Evolutionary conservation across 768 basidiomycete genomes (phyloP), one percentile per base, ranked within the genome.

Genomic region (Russula olivacea): DNA sequence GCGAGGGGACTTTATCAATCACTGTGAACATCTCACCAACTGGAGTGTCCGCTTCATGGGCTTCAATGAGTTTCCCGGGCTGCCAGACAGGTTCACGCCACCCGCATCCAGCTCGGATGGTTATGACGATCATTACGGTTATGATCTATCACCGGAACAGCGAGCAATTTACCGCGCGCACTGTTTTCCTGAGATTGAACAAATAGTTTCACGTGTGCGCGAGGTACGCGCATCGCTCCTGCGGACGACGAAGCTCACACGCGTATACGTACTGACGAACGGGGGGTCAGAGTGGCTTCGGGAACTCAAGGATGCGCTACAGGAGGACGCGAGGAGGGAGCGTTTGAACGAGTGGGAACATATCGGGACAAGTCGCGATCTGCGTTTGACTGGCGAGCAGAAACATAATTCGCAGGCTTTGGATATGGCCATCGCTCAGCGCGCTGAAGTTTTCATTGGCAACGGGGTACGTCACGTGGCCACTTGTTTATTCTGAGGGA

Each of bases 261-360:
- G 71, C 7, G 58, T 83, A 12, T 83, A 81, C 61, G 71, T 82
- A 63, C 74, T 81, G 71, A 77, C 82, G 58, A 81, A 83, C 59
- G 81, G 73, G 10, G 66, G 70, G 17, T 58, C 65, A 12, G 68
- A 68, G 19, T 83, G 79, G 79, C 70, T 81, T 9, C 51, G 63
- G 12, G 69, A 74, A 34, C 74, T 83, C 34, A 76, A 74, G 59
- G 34, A 12, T 2, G 74, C 74, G 19, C 59, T 83, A 60, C 40
- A 40, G 38, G 40, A 36, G 51, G 64, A 53, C 34, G 64, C 64
- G 21, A 25, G 19, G 43, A 43, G 32, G 28, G 41, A 32, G 23
- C 55, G 23, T 61, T 3, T 60, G n/a, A 61, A 72, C 47, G 73
- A 67, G 1, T 83, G 80, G 81, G 63, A 71, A 25, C 64, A 69